A percentile compares a stretch with the other conserved stretches of the same genome.
Conservation (phyloP, 1,284 basidiomycete genomes). For the Meripilus lineatus region DNA sequence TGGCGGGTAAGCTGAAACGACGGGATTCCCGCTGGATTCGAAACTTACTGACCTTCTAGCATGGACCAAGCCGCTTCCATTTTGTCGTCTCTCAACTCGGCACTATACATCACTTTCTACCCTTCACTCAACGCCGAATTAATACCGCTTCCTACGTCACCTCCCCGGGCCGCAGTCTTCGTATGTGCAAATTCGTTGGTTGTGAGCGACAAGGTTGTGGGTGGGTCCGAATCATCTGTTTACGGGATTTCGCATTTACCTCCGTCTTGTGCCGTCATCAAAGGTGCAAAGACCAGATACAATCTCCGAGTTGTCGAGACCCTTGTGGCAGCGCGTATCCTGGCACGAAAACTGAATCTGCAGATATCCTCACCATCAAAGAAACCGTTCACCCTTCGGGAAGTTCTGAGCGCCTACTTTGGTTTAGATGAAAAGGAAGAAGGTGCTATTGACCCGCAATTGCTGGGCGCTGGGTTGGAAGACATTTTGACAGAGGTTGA, state of each 20-base stretch:
- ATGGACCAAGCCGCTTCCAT: constrained; percentile 86
- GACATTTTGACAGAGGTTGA: constrained; percentile 47
- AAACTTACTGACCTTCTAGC: constrained; percentile 27
- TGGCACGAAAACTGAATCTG: constrained; percentile 50
- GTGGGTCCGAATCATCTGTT: constrained; percentile 11
- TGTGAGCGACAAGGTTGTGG: constrained; percentile 74
- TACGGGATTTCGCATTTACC: not conserved
- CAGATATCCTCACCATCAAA: constrained; percentile 2
- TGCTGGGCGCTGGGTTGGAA: constrained; percentile 44
- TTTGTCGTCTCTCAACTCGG: constrained; percentile 62
- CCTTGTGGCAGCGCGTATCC: constrained; percentile 70
- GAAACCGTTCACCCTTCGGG: constrained; percentile 31
- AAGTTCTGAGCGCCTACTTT: constrained; percentile 47
- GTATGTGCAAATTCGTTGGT: constrained; percentile 84
- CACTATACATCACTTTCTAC: constrained; percentile 79
- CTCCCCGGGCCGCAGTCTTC: constrained; percentile 44
- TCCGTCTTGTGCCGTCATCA: not conserved
- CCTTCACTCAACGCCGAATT: constrained; percentile 66
- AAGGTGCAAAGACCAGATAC: constrained; percentile 69
- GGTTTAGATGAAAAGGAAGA: constrained; percentile 27
- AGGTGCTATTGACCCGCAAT: constrained; percentile 32
- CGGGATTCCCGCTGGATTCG: too few species aligned
- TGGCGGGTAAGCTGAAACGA: constrained; percentile 47
- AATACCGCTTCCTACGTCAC: constrained; percentile 46
- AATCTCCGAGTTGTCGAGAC: constrained; percentile 88